phyloP scores from a whole-genome alignment of 1,284 basidiomycete species.

The Irpex sp. region DNA sequence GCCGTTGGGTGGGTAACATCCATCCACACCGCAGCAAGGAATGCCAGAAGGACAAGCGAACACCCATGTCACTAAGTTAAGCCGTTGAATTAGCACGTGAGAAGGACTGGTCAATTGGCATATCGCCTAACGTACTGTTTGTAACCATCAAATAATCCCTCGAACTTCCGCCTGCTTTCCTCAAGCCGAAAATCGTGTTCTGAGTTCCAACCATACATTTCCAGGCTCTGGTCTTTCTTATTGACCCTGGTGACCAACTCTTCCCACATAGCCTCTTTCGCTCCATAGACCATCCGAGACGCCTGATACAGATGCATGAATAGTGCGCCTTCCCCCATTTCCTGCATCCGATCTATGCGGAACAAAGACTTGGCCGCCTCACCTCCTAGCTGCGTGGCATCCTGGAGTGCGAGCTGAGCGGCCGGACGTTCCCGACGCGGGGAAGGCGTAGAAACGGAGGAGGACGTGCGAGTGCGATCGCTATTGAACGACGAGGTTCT shows the following conservation, averaged over 20 bases:
- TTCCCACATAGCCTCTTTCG: slow-evolving; percentile 84
- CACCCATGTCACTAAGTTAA: slow-evolving; percentile 67
- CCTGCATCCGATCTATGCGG: slow-evolving; percentile 50
- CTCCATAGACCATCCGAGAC: slow-evolving; percentile 69
- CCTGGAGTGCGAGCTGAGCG: slow-evolving; percentile 23
- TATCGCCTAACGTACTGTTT: slow-evolving; percentile 49
- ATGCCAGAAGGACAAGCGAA: slow-evolving; percentile 74
- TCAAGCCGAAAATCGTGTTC: slow-evolving; percentile 64
- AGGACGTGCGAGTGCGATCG: neutral
- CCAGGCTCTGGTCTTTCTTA: slow-evolving; percentile 56
- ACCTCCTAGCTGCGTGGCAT: slow-evolving; percentile 20
- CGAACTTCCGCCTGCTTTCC: slow-evolving; percentile 59
- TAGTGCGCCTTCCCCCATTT: slow-evolving; percentile 64
- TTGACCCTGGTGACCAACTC: slow-evolving; percentile 50
- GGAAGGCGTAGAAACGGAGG: neutral
- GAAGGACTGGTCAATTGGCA: slow-evolving; percentile 4
- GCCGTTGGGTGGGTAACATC: slow-evolving; percentile 64
- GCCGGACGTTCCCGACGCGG: slow-evolving; percentile 13
- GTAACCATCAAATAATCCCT: slow-evolving; percentile 68
- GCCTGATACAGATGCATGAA: slow-evolving; percentile 78
- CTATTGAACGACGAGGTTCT: neutral
- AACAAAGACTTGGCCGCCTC: slow-evolving; percentile 38
- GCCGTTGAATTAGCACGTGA: neutral
- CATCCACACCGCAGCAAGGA: slow-evolving; percentile 69
- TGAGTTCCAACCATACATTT: slow-evolving; percentile 67